A percentile compares a stretch with the other conserved stretches of the same genome.
These are phyloP conservation scores for Hyaloscypha finlandica DNA, from an alignment of 495 filamentous ascomycete species.

Conservation along the genomic window DNA sequence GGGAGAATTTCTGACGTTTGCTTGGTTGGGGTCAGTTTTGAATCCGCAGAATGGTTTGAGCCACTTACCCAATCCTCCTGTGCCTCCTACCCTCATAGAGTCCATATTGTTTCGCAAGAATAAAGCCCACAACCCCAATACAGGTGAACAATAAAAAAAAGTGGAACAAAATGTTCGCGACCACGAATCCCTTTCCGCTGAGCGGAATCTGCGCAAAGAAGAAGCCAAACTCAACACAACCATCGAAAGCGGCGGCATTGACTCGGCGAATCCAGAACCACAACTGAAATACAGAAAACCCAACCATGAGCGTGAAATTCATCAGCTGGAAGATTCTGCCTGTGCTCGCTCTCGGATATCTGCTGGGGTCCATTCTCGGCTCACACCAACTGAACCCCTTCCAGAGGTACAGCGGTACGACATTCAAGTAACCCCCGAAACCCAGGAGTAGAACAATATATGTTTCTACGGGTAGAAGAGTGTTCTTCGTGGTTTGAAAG, in stretches of 20 bases:
- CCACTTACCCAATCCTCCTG: not conserved
- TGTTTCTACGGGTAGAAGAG: conserved; percentile 20
- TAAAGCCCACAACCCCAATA: not conserved
- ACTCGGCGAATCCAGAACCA: conserved; percentile 42
- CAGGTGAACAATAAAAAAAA: conserved; percentile 11
- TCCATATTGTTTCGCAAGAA: not conserved
- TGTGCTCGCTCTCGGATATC: conserved; percentile 10
- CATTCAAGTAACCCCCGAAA: conserved; percentile 39
- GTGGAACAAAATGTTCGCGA: conserved; percentile 8
- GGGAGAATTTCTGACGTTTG: not conserved
- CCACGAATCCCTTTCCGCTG: conserved; percentile 12
- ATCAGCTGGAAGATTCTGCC: conserved; percentile 15
- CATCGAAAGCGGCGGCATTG: not conserved
- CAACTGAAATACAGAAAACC: conserved; percentile 35
- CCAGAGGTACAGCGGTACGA: conserved; percentile 40
- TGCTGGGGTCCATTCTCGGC: conserved; percentile 33
- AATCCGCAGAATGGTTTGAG: not conserved
- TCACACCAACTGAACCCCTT: conserved; percentile 35
- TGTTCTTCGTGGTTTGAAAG: conserved; percentile 8
- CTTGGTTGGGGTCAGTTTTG: not conserved
- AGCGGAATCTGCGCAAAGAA: conserved; percentile 14
- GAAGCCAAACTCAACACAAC: conserved; percentile 16
- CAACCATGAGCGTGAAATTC: conserved; percentile 32
- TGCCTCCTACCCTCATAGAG: conserved; percentile 3
- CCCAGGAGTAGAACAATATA: conserved; percentile 43